Percentiles rank a stretch among this genome's conserved stretches.
These are phyloP conservation scores for Priceomyces medius DNA, from an alignment of 805 yeast genomes.

Conservation along the genomic window DNA sequence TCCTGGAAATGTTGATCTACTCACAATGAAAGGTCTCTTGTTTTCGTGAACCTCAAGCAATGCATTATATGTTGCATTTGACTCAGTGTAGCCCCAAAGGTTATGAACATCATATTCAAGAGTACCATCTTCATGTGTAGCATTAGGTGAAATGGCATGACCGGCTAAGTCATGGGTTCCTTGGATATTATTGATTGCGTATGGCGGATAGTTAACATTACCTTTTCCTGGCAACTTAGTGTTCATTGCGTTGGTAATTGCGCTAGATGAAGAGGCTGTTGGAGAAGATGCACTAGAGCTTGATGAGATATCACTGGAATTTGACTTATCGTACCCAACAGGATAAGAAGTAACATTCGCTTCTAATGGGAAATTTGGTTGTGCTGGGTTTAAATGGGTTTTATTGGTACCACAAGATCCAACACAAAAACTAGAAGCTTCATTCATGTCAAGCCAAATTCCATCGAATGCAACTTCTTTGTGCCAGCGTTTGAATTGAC, in stretches of 20 bases:
- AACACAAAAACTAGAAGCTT: slow-evolving; percentile 29
- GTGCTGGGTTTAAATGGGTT: slow-evolving; percentile 17
- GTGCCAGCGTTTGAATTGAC: slow-evolving; percentile 19
- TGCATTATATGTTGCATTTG: slow-evolving; percentile 19
- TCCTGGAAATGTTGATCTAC: slow-evolving; percentile 22
- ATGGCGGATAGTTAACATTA: slow-evolving; percentile 34
- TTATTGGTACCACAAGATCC: slow-evolving; percentile 27
- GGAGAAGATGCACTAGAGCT: slow-evolving; percentile 8
- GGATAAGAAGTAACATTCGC: slow-evolving; percentile 14
- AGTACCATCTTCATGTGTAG: slow-evolving; percentile 27
- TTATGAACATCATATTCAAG: slow-evolving; percentile 27
- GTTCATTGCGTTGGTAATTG: slow-evolving; percentile 12
- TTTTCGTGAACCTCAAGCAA: slow-evolving; percentile 15
- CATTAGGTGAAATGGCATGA: slow-evolving; percentile 28
- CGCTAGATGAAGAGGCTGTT: slow-evolving; percentile 11
- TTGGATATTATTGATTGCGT: slow-evolving; percentile 27
- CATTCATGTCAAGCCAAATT: slow-evolving; percentile 26
- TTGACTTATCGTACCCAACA: slow-evolving; percentile 15
- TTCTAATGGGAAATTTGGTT: slow-evolving; percentile 17
- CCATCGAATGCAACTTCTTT: slow-evolving; percentile 19
- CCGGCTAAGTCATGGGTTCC: slow-evolving; percentile 20
- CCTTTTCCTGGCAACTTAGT: slow-evolving; percentile 22
- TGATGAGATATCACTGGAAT: slow-evolving; percentile 15
- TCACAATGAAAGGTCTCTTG: slow-evolving; percentile 24
- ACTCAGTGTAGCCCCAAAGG: slow-evolving; percentile 23